These are phyloP conservation scores for Debaryomyces singareniensis DNA, from an alignment of 1,139 yeast genomes.

Conservation along the genomic window DNA sequence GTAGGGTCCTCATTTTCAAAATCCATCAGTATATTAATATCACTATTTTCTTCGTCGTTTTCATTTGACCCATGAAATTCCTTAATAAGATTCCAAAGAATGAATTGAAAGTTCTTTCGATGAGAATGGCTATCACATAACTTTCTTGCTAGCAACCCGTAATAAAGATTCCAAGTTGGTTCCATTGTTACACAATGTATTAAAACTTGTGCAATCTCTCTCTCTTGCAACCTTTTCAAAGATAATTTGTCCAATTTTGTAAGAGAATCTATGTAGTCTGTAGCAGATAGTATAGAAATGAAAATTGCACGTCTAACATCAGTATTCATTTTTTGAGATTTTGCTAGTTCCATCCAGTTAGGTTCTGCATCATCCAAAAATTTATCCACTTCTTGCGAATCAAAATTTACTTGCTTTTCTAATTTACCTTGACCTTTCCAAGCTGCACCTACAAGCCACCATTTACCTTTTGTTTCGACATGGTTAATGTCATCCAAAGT, in stretches of 20 bases:
- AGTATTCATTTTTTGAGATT: slow-evolving; percentile 87
- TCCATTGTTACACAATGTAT: slow-evolving; percentile 85
- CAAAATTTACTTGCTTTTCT: slow-evolving; percentile 14
- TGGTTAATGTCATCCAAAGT: slow-evolving; percentile 74
- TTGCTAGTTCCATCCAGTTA: slow-evolving; percentile 85
- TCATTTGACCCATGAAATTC: slow-evolving; percentile 51
- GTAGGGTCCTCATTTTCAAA: slow-evolving; percentile 37
- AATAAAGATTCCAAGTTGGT: slow-evolving; percentile 83
- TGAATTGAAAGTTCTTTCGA: slow-evolving; percentile 81
- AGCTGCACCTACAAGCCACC: slow-evolving; percentile 99
- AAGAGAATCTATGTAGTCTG: slow-evolving; percentile 84
- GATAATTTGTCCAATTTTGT: slow-evolving; percentile 74
- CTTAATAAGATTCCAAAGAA: slow-evolving; percentile 82
- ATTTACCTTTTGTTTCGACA: slow-evolving; percentile 77
- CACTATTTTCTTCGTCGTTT: slow-evolving; percentile 34
- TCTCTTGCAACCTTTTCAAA: slow-evolving; percentile 74
- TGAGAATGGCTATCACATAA: slow-evolving; percentile 64
- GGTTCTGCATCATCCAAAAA: slow-evolving; percentile 67
- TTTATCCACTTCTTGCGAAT: slow-evolving; percentile 38
- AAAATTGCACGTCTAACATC: slow-evolving; percentile 91
- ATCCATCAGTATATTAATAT: slow-evolving; percentile 8
- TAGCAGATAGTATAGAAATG: slow-evolving; percentile 90
- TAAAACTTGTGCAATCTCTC: slow-evolving; percentile 81
- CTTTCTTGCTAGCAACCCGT: slow-evolving; percentile 73
- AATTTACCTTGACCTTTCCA: slow-evolving; percentile 65